These are phyloP conservation scores for Tranzscheliella williamsii DNA, from an alignment of 1,284 basidiomycete genomes.

Conservation along the genomic window DNA sequence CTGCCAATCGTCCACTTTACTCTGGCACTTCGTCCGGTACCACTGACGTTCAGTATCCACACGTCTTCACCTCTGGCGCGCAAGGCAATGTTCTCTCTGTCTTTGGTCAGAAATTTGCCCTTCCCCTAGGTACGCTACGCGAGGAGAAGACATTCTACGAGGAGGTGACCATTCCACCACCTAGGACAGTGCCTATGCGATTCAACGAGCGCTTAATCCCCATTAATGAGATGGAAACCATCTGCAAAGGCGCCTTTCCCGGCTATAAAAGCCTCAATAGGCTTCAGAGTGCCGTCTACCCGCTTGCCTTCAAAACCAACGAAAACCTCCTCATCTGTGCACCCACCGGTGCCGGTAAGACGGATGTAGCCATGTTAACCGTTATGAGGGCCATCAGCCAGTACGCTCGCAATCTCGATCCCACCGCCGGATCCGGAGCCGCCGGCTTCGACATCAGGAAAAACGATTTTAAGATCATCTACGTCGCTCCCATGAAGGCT, in stretches of 20 bases:
- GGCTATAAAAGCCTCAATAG: slow-evolving; percentile 87
- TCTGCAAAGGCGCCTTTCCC: slow-evolving; percentile 85
- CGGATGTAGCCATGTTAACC: slow-evolving; percentile 93
- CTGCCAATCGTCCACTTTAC: slow-evolving; percentile 73
- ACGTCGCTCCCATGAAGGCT: slow-evolving; percentile 99
- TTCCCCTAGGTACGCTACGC: slow-evolving; percentile 82
- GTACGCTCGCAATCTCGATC: slow-evolving; percentile 71
- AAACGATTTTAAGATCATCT: slow-evolving; percentile 86
- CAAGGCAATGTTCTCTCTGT: slow-evolving; percentile 74
- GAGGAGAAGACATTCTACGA: slow-evolving; percentile 66
- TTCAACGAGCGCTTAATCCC: slow-evolving; percentile 74
- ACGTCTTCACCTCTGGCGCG: slow-evolving; percentile 80
- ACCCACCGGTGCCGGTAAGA: slow-evolving; percentile 74
- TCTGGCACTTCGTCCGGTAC: slow-evolving; percentile 66
- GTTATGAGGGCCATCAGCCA: slow-evolving; percentile 85
- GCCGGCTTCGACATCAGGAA: slow-evolving; percentile 47
- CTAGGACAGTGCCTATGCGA: slow-evolving; percentile 76
- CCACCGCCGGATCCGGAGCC: slow-evolving; percentile 63
- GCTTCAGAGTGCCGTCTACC: slow-evolving; percentile 93
- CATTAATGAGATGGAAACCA: slow-evolving; percentile 74
- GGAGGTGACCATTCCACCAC: slow-evolving; percentile 87
- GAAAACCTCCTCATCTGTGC: slow-evolving; percentile 86
- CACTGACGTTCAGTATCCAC: slow-evolving; percentile 71
- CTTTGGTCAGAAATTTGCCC: slow-evolving; percentile 73
- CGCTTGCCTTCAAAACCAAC: slow-evolving; percentile 88